phyloP scores from a whole-genome alignment of 2,329 filamentous ascomycete species.

The Claviceps africana region DNA sequence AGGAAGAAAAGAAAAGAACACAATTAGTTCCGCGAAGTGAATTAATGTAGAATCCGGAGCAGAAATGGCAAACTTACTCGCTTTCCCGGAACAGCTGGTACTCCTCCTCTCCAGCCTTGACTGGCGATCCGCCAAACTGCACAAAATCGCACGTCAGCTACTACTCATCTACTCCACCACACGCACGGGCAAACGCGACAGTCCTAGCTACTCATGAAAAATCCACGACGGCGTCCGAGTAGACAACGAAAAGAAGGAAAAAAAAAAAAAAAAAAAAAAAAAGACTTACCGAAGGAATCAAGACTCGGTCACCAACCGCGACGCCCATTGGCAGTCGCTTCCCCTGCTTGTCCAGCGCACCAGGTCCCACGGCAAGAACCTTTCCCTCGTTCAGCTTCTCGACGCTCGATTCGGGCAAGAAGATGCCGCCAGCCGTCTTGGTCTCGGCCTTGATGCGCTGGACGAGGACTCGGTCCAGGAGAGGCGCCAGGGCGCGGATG shows the following conservation, averaged over 20 bases:
- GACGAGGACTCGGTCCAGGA: slow-evolving; percentile 94
- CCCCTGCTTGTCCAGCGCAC: slow-evolving; percentile 74
- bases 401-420: slow-evolving; percentile 89
- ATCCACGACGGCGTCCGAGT: not conserved
- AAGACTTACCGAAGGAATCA: slow-evolving; percentile 76
- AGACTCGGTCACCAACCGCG: slow-evolving; percentile 69
- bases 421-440: slow-evolving; percentile 94
- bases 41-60: not conserved
- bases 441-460: slow-evolving; percentile 95
- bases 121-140: slow-evolving; percentile 80
- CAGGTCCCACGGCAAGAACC: slow-evolving; percentile 89
- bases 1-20: too few species aligned
- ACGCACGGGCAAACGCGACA: not conserved
- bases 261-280: not conserved
- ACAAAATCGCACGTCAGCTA: not conserved
- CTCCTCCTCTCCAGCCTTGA: slow-evolving; percentile 97
- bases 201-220: not conserved
- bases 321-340: slow-evolving; percentile 80
- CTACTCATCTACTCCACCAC: not conserved
- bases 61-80: slow-evolving; percentile 57
- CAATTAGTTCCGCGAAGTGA: not conserved
- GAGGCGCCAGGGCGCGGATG: slow-evolving; percentile 86
- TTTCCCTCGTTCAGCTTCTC: slow-evolving; percentile 98
- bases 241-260: not conserved
- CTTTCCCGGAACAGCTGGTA: slow-evolving; percentile 92